Base-by-base conservation (phyloP, 1,284 basidiomycete genomes). In the Ustilago loliicola region DNA sequence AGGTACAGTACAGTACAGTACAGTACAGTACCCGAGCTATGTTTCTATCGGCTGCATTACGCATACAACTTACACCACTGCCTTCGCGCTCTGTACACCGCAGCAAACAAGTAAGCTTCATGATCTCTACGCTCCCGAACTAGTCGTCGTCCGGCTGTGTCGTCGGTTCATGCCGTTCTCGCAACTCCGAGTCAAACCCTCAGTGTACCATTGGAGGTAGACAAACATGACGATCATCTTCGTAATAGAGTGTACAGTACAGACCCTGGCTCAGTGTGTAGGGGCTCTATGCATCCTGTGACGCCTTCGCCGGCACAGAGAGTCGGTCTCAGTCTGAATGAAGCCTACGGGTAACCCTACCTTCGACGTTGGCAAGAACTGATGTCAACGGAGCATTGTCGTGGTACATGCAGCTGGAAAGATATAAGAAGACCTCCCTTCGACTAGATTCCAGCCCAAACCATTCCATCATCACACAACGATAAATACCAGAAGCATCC, bases 101-200 rank as follows among this genome's bases (percentile, higher is more conserved):
- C n/a, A n/a, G n/a, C n/a, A n/a, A n/a, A n/a, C n/a, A n/a, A n/a
- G n/a, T n/a, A n/a, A n/a, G n/a, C n/a, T n/a, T n/a, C n/a, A n/a
- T n/a, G n/a, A n/a, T n/a, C n/a, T n/a, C n/a, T n/a, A n/a, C n/a
- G n/a, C 11, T 42, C 13, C 40, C 13, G 40, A 42, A 42, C 40
- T 42, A 42, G 45, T 48, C 45, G 23, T 48, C n/a, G 21, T 48
- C 23, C 23, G 21, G 21, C 45, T n/a, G 45, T 48, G 21, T 48
- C 45, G 45, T n/a, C 45, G 13, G 45, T 48, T 48, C 45, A 48
- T 48, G 45, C 45, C 45, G 45, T 48, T n/a, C 45, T 21, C 45
- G 23, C 45, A 48, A 23, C 23, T 48, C 45, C 45, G 45, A 27
- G 9, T 25, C 21, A 48, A 48, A 27, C 45, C 21, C 23, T 48